A percentile compares a stretch with the other conserved stretches of the same genome.
These are phyloP conservation scores for Trifolium subterraneum DNA, from an alignment of 306 rosid species.

Conservation along the genomic window DNA sequence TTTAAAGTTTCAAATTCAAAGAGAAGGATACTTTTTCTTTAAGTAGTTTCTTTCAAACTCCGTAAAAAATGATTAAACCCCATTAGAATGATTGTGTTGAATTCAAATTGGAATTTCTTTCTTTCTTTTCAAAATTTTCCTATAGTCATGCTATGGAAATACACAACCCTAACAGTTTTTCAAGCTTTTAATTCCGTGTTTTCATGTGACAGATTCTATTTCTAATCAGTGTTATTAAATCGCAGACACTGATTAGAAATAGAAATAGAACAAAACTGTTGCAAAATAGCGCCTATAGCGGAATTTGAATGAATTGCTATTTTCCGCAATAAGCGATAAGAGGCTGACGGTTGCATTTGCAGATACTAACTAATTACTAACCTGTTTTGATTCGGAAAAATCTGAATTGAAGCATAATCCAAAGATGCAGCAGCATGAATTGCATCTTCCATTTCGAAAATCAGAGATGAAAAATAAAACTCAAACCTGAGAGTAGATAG, in stretches of 20 bases:
- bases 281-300: background rate
- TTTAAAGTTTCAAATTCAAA: conserved; percentile 11
- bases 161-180: background rate
- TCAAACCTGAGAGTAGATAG: conserved; percentile 45
- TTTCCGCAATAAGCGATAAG: no score
- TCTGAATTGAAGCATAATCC: conserved; percentile 71
- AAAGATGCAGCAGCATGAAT: conserved; percentile 57
- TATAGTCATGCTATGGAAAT: background rate
- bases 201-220: conserved; percentile 12
- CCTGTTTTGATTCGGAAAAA: conserved; percentile 81
- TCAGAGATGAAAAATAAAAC: conserved; percentile 40
- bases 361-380: conserved; percentile 44
- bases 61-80: background rate
- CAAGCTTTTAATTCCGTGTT: background rate
- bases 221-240: background rate
- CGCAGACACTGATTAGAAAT: no score
- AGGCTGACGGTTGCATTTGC: no score
- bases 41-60: background rate
- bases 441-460: conserved; percentile 63
- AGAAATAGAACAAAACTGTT: no score
- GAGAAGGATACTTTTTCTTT: conserved; percentile 1
- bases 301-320: no score
- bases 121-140: no score
- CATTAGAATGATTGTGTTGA: background rate
- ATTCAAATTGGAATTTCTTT: conserved; percentile 1